phyloP scores from a whole-genome alignment of 805 yeast genomes.

The Starmerella bombi region DNA sequence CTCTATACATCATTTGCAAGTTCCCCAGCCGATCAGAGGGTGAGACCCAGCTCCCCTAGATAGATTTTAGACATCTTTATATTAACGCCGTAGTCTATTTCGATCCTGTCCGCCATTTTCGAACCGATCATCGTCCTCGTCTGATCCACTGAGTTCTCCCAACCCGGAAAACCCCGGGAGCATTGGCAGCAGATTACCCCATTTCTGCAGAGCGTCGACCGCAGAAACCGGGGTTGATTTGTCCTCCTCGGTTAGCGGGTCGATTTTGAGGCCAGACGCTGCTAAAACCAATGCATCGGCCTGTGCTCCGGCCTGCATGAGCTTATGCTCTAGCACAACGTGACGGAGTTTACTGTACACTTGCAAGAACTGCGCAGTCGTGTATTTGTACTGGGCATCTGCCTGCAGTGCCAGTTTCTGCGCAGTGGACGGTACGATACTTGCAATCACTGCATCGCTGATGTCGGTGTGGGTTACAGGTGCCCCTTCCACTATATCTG shows the following conservation, averaged over 20 bases:
- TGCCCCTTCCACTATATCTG: constrained; percentile 10
- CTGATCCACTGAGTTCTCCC: background rate
- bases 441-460: constrained; percentile 20
- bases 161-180: background rate
- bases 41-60: no score
- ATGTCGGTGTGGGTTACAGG: constrained; percentile 20
- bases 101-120: no score
- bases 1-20: constrained; percentile 63
- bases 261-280: background rate
- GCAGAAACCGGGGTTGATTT: constrained; percentile 10
- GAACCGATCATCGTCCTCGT: background rate
- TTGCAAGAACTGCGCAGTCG: constrained; percentile 21
- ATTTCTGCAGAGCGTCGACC: constrained; percentile 6
- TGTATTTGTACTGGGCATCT: constrained; percentile 21
- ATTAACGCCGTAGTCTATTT: no score
- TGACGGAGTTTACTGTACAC: constrained; percentile 19
- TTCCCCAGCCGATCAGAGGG: constrained; percentile 43
- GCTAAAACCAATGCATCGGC: constrained; percentile 14
- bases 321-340: constrained; percentile 18
- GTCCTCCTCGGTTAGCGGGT: constrained; percentile 3
- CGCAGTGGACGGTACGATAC: constrained; percentile 19
- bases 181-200: background rate
- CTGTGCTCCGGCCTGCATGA: constrained; percentile 15
- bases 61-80: no score
- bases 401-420: constrained; percentile 17